Base-by-base conservation (phyloP, 2,329 filamentous ascomycete species). In the Hypoxylon sp. region DNA sequence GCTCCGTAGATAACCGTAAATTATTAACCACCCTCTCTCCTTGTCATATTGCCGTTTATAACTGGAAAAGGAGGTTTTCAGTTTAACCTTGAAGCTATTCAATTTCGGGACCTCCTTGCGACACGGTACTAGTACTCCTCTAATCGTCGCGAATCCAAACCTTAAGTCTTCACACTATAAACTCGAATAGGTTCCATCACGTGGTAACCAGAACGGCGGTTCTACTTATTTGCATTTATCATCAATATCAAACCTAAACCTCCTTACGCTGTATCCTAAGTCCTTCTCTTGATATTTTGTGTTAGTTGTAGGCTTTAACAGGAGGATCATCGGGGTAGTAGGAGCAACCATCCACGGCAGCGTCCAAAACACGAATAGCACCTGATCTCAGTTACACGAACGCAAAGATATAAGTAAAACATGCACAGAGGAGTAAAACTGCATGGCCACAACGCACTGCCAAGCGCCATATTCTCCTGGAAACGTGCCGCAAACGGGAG, bases 361-460 rank as follows among this genome's bases (percentile, higher is more conserved):
- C 58, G 61, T 52, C 60, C 53, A 71, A 65, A 67, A 68, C 60
- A 65, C 53, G 51, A 65, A 50, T 55, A 71, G 70, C 70, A 71
- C 70, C 68, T 71, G 67, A 72, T 73, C 70, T 69, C 60, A 58
- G 66, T 72, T 46, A 64, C 66, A 73, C 72, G 38, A 58, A 57
- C 60, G 55, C 61, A 62, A 60, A 61, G 56, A 60, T 56, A 65
- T 52, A 73, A 65, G 57, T 65, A 65, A 67, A 65, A 68, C 66
- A 71, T 67, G 64, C 49, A 48, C 43, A 63, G 65, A 58, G 57
- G 62, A 66, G 61, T 55, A 63, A 63, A 60, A 63, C 64, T 64
- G 56, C 64, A 70, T 57, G 59, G 52, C 53, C 50, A 43, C 57
- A 62, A 17, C 60, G 59, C 28, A 56, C 50, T 52, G 32, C 34